Conservation (phyloP, 768 basidiomycete genomes). For the Leccinum ochraceum region DNA sequence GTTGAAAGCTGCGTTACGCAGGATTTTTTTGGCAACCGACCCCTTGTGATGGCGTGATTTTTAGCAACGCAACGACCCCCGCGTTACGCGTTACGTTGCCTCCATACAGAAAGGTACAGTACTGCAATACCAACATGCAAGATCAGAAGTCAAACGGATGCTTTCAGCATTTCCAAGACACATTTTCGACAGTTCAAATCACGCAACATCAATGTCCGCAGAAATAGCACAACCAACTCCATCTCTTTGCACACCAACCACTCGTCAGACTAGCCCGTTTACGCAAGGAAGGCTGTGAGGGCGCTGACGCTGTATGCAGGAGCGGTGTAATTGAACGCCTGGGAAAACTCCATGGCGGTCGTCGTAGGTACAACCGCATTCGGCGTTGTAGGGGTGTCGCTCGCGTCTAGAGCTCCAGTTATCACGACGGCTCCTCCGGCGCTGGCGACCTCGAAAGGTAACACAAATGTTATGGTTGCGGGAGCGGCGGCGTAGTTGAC, state of each 20-base stretch:
- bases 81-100: not conserved
- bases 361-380: slow-evolving; percentile 48
- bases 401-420: slow-evolving; percentile 48
- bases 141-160: slow-evolving; percentile 71
- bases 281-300: slow-evolving; percentile 18
- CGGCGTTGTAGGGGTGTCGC: slow-evolving; percentile 57
- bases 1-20: not conserved
- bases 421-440: slow-evolving; percentile 51
- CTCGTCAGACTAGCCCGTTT: not conserved
- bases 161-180: slow-evolving; percentile 42
- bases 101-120: not conserved
- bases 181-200: slow-evolving; percentile 38
- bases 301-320: slow-evolving; percentile 48
- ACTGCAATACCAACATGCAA: slow-evolving; percentile 48
- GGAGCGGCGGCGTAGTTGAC: slow-evolving; percentile 49
- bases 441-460: slow-evolving; percentile 53
- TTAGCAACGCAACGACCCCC: not conserved
- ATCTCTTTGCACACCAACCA: not conserved
- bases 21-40: too few relatives aligned
- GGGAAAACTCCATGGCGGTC: slow-evolving; percentile 46
- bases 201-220: slow-evolving; percentile 17
- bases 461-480: slow-evolving; percentile 47
- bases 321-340: slow-evolving; percentile 55
- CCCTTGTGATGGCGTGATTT: not conserved
- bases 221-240: not conserved